Conservation (phyloP, 129 eudicot genomes). For the Escallonia rubra region DNA sequence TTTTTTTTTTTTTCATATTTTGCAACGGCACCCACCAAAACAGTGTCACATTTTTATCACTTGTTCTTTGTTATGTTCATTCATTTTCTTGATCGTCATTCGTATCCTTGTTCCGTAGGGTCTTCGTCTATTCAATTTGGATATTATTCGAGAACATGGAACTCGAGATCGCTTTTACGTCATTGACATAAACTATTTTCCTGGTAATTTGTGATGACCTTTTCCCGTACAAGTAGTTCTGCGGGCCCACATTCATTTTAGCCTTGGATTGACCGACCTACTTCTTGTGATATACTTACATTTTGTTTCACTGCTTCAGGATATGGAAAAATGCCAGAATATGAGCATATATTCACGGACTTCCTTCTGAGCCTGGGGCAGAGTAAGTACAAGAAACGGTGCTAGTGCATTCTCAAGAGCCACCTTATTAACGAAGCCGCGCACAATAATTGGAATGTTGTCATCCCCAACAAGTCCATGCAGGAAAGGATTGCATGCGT, state of each 20-base stretch:
- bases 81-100: not conserved
- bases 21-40: not conserved
- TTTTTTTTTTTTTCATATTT: not conserved
- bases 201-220: constrained; percentile 35
- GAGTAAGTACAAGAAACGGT: constrained; percentile 51
- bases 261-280: not conserved
- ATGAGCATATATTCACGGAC: constrained; percentile 94
- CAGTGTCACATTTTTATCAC: no score
- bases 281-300: no score
- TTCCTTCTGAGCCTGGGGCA: constrained; percentile 68
- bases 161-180: constrained; percentile 76
- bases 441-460: not conserved
- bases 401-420: constrained; percentile 8
- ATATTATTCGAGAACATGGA: constrained; percentile 91
- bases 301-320: constrained; percentile 36
- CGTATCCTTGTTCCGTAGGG: constrained; percentile 40
- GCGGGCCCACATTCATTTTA: no score
- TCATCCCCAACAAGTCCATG: constrained; percentile 2
- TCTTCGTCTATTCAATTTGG: constrained; percentile 89
- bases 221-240: no score
- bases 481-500: not conserved
- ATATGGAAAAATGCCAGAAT: constrained; percentile 98
- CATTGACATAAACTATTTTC: constrained; percentile 92
- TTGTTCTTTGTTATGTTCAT: not conserved
- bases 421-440: not conserved